Conservation (phyloP, 225 moss, liverwort and hornwort genomes). For the Climacium dendroides region DNA sequence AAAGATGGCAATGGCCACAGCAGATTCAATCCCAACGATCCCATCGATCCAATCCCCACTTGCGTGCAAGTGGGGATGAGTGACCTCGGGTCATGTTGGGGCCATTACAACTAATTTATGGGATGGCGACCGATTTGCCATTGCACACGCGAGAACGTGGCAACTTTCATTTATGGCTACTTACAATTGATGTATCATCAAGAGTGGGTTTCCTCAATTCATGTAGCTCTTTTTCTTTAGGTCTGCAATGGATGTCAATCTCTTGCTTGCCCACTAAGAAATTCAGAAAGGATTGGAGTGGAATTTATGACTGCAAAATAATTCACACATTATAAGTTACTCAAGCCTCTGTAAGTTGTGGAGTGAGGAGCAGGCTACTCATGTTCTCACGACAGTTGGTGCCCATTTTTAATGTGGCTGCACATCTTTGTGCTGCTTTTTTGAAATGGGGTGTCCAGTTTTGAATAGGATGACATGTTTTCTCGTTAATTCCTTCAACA, state of each 20-base stretch:
- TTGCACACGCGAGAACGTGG: background rate
- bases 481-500: too few relatives aligned
- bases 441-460: too few relatives aligned
- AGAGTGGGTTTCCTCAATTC: background rate
- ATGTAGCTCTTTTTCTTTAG: background rate
- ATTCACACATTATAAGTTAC: too few relatives aligned
- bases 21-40: background rate
- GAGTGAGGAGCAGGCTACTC: too few relatives aligned
- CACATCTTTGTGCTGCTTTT: too few relatives aligned
- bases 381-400: too few relatives aligned
- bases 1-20: background rate
- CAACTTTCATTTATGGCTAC: background rate
- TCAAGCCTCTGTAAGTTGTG: too few relatives aligned
- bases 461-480: too few relatives aligned
- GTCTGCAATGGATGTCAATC: too few relatives aligned
- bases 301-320: background rate
- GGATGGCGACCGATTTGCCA: background rate
- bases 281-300: background rate
- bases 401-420: too few relatives aligned
- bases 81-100: background rate
- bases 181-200: background rate
- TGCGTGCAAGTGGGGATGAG: background rate
- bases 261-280: background rate
- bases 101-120: background rate
- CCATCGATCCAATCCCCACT: background rate